Base-by-base conservation (phyloP, 2,329 filamentous ascomycete species). In the Harringtonia aguacate region DNA sequence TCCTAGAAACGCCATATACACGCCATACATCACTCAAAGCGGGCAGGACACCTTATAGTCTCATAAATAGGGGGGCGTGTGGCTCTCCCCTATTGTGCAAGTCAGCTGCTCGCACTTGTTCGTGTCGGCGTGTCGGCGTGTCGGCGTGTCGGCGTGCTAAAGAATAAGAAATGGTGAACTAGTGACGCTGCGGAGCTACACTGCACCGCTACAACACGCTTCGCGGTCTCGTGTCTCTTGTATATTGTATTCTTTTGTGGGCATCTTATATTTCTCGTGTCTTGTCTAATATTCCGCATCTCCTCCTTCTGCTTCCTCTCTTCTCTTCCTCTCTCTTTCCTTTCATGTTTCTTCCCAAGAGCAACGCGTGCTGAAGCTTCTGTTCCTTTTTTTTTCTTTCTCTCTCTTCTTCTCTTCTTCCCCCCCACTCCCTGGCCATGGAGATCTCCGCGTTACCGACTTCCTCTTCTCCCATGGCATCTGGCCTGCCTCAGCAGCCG, bases 191-290 rank as follows among this genome's bases (percentile, higher is more conserved):
- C 20, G 42, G 42, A 34, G 41, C 41, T 43, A 46, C 44, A 43
- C 42, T 39, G 39, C 39, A 43, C 42, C 39, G 34, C 45, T 48
- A 42, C 43, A 50, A 50, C 49, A 50, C 49, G 49, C 49, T 50
- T 48, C 49, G 46, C 48, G 48, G 46, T 50, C 41, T 46, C 45
- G 42, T 48, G 42, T 48, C 28, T 21, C 34, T 34, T 47, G 46
- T 49, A 46, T 41, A 29, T 47, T 47, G 47, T 48, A 48, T 48
- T 44, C 18, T 36, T 4, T 47, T 43, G 36, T 47, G 44, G 45
- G 45, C 44, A 39, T 48, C 35, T 47, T 42, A 41, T 42, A 43
- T 41, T 48, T 46, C 41, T 47, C 47, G 48, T 51, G 48, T 48
- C 48, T 47, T 43, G 46, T 27, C 10, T 6, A 27, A 27, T 27